These are phyloP conservation scores for Pestalotiopsis sp. DNA, from an alignment of 2,329 filamentous ascomycete genomes.

Conservation along the genomic window DNA sequence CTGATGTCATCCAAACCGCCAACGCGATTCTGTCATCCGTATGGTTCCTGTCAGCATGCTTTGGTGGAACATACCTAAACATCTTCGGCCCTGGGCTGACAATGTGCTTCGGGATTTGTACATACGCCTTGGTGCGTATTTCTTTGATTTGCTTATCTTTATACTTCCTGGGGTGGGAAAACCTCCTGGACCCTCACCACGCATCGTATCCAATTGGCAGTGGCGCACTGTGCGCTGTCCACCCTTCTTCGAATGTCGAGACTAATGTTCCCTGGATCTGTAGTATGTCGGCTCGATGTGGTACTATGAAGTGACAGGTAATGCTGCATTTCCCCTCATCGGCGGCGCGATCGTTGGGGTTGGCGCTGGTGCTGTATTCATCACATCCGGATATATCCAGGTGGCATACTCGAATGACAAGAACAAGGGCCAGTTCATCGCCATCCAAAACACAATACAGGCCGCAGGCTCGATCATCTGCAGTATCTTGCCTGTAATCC, in stretches of 20 bases:
- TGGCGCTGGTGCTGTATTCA: conserved; percentile 29
- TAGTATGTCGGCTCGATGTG: conserved; percentile 27
- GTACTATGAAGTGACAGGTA: conserved; percentile 27
- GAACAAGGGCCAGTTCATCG: conserved; percentile 31
- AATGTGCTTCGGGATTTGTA: conserved; percentile 20
- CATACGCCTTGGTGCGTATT: conserved; percentile 18
- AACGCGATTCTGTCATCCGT: conserved; percentile 28
- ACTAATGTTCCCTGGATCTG: background rate
- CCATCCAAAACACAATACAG: conserved; percentile 29
- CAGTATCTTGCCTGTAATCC: conserved; percentile 28
- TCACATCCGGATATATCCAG: conserved; percentile 31
- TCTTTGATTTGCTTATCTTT: conserved; percentile 7
- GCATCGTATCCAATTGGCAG: background rate
- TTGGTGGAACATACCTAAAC: conserved; percentile 29
- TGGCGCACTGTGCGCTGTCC: background rate
- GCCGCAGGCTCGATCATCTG: conserved; percentile 27
- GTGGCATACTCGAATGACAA: conserved; percentile 33
- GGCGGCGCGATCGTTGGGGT: conserved; percentile 28
- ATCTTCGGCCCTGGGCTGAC: conserved; percentile 25
- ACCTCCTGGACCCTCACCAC: background rate
- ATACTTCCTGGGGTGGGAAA: no score
- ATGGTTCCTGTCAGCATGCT: conserved; percentile 28
- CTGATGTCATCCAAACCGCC: conserved; percentile 25
- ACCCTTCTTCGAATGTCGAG: background rate
- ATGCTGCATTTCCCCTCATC: conserved; percentile 24